Evolutionary conservation across 495 filamentous ascomycete genomes (phyloP), one percentile per base, ranked within the genome.

Genomic region (Parathielavia appendiculata): DNA sequence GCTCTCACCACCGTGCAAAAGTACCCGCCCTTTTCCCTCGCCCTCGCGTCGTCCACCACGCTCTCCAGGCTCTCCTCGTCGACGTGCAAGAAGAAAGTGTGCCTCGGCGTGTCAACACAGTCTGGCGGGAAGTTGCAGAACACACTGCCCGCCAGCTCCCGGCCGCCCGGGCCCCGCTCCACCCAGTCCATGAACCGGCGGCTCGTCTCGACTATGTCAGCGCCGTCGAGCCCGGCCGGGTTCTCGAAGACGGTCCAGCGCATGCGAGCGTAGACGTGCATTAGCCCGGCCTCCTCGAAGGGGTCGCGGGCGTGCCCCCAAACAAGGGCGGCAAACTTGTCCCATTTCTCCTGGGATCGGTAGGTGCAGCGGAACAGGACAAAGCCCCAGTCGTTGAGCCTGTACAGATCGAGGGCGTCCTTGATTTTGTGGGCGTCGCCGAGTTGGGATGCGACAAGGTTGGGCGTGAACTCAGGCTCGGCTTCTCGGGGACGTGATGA

Each of bases 51-150:
- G 11, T 48, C 46, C 8, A 48, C 46, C 4, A 48, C 22, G 8
- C 46, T 48, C 46, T 48, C 46, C 46, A 48, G n/a, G 26, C 46
- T 48, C 46, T 48, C 46, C 23, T 50, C 47, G 16, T 36, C 47
- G 4, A 50, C 47, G 22, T 50, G 47, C 7, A 50, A 2, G 16
- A 32, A 50, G 8, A 35, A 50, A 6, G 16, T 19, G 9, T 50
- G 10, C 43, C 41, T 44, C 41, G 41, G n/a, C n/a, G n/a, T 20
- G 19, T 5, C n/a, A 44, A 6, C n/a, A n/a, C 39, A n/a, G n/a
- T n/a, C n/a, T n/a, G n/a, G n/a, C n/a, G n/a, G n/a, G n/a, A n/a
- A n/a, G n/a, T 14, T 14, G 39, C 34, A 1, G 14, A 23, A 45
- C 43, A 23, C 43, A 23, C 43, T 23, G 14, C 19, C 43, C 19